Conservation (phyloP, 345 rosid genomes). For the Populus tremula region DNA sequence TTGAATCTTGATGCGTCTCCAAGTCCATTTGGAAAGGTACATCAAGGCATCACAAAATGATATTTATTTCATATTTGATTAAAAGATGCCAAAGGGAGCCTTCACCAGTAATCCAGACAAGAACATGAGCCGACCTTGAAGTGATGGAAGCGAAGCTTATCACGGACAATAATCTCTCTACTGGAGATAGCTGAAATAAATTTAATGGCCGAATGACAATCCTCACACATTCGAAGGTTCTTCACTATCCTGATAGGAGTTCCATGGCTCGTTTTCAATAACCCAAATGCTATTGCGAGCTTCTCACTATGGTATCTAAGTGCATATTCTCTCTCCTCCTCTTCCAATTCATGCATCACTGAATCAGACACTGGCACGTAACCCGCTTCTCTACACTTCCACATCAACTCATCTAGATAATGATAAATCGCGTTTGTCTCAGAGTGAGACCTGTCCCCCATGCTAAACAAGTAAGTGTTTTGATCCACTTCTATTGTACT, state of each 20-base stretch:
- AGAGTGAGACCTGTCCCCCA: constrained; percentile 68
- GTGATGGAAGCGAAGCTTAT: constrained; percentile 75
- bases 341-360: constrained; percentile 79
- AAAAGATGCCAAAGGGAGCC: not conserved
- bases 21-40: not conserved
- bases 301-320: constrained; percentile 82
- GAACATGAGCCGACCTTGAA: constrained; percentile 68
- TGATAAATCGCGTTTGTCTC: constrained; percentile 50
- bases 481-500: constrained; percentile 56
- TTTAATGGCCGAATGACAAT: constrained; percentile 73
- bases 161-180: constrained; percentile 68
- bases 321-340: constrained; percentile 77
- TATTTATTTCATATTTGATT: not conserved
- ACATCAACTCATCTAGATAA: constrained; percentile 63
- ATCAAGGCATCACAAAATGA: not conserved
- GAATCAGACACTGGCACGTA: constrained; percentile 52
- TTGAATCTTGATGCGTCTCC: not conserved
- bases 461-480: constrained; percentile 61
- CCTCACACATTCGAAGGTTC: constrained; percentile 80
- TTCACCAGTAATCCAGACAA: constrained; percentile 70
- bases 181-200: constrained; percentile 50
- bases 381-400: constrained; percentile 62
- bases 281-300: constrained; percentile 72
- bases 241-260: constrained; percentile 52
- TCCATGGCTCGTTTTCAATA: constrained; percentile 50